Conservation (phyloP, 2,329 filamentous ascomycete species). For the Clonostachys solani region DNA sequence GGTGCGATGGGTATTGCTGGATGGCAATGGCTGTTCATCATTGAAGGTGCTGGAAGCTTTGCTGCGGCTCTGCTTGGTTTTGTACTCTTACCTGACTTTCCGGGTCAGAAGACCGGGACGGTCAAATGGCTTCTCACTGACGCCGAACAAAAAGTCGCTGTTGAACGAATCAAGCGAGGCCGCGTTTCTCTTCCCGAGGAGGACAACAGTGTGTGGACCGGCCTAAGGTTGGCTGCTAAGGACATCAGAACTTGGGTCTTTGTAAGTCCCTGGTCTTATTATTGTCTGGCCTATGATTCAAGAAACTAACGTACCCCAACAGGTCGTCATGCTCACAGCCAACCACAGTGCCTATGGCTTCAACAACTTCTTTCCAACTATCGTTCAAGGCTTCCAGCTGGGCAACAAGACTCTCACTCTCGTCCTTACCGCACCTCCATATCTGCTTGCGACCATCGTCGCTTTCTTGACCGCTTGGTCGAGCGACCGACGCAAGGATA, state of each 20-base stretch:
- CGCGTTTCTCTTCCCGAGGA: conserved; percentile 11
- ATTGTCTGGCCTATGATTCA: not conserved
- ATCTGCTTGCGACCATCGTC: conserved; percentile 48
- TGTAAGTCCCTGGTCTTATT: conserved; percentile 2
- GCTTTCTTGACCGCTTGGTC: conserved; percentile 56
- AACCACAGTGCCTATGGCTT: conserved; percentile 20
- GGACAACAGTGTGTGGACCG: conserved; percentile 7
- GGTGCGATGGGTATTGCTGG: conserved; percentile 47
- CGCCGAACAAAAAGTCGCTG: conserved; percentile 6
- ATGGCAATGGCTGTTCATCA: conserved; percentile 64
- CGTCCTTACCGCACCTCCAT: conserved; percentile 53
- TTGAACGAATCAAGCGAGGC: conserved; percentile 9
- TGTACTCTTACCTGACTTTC: conserved; percentile 10
- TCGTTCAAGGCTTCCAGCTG: conserved; percentile 56
- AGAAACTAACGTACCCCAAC: not conserved
- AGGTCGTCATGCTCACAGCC: conserved; percentile 1
- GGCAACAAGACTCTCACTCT: conserved; percentile 43
- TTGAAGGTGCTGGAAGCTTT: conserved; percentile 46
- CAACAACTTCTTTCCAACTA: conserved; percentile 33
- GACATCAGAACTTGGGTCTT: conserved; percentile 17
- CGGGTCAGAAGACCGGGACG: conserved; percentile 4
- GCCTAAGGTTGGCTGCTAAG: conserved; percentile 11
- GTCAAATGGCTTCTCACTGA: conserved; percentile 6
- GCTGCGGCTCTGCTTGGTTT: conserved; percentile 7
- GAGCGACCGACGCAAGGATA: conserved; percentile 56